phyloP scores from a whole-genome alignment of 2,329 filamentous ascomycete species.

The Scedosporium minutisporum region DNA sequence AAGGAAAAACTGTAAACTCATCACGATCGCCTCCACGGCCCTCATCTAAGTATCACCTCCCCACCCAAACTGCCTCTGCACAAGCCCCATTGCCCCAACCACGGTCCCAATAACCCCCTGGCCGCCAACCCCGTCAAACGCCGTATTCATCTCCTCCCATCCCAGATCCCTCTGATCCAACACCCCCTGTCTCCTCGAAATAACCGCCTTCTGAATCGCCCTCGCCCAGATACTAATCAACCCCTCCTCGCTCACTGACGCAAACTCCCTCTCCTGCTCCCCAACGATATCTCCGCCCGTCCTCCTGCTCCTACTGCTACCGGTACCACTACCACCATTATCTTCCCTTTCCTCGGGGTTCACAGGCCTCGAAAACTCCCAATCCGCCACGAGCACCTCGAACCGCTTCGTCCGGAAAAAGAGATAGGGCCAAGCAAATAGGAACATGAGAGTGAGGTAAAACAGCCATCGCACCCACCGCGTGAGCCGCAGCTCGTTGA shows the following conservation, averaged over 20 bases:
- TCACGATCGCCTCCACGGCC: not conserved
- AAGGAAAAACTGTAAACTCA: not conserved
- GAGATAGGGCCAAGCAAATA: slow-evolving; percentile 62
- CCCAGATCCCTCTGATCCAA: slow-evolving; percentile 40
- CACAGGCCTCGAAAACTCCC: slow-evolving; percentile 39
- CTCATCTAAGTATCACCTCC: slow-evolving; percentile 18
- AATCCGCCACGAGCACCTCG: slow-evolving; percentile 52
- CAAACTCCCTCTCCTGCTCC: slow-evolving; percentile 32
- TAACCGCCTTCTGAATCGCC: slow-evolving; percentile 48
- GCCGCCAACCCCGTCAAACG: slow-evolving; percentile 23
- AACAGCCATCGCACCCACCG: slow-evolving; percentile 56
- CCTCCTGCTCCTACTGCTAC: not conserved
- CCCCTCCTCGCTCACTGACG: slow-evolving; percentile 44
- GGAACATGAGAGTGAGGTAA: slow-evolving; percentile 56
- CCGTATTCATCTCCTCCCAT: not conserved
- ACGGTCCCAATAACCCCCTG: slow-evolving; percentile 35
- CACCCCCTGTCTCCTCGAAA: slow-evolving; percentile 44
- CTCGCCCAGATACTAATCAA: slow-evolving; percentile 56
- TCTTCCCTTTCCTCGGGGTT: slow-evolving; percentile 16
- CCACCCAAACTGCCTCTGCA: slow-evolving; percentile 47
- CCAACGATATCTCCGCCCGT: slow-evolving; percentile 14
- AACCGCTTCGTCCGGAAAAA: slow-evolving; percentile 59
- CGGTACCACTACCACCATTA: not conserved
- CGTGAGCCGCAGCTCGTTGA: slow-evolving; percentile 57
- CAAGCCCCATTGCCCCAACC: slow-evolving; percentile 38